Evolutionary conservation across 176 grass and related monocot species (phyloP), one percentile per base, ranked within the genome.

Genomic region (Alopecurus myosuroides): DNA sequence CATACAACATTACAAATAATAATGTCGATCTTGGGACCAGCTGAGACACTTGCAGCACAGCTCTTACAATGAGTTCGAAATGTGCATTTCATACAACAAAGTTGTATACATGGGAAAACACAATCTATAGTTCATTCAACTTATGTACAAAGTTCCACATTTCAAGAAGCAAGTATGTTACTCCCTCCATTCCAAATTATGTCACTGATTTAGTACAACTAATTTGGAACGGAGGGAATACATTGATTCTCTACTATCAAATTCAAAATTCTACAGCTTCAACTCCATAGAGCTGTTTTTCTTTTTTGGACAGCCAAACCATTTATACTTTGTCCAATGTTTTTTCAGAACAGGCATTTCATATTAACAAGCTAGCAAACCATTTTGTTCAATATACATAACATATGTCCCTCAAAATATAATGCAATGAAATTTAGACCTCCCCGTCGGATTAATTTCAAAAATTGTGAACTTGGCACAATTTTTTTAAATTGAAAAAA

Each of bases 81-180:
- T 82, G 23, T 44, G 75, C 14, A 37, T 58, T 65, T 74, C 82
- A 82, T 76, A 56, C 6, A 70, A 70, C 37, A 77, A 77, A 70
- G 49, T n/a, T 50, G 17, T 31, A 56, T 17, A 70, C 41, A 44
- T 77, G 58, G 77, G 25, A 5, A 28, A 60, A 82, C 3, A 36
- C 17, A 87, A 77, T 1, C 39, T 68, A 76, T 14, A 76, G 45
- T 82, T 36, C 71, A 69, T 77, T 41, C 11, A 70, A 70, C 44
- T 19, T 44, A 60, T 63, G 44, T 51, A 62, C 28, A 75, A 51
- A 81, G 35, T 29, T 62, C 7, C 22, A 63, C 66, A 73, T 73
- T 73, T 49, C 22, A 48, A 35, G n/a, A 44, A 30, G 8, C 23
- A 60, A 65, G 26, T 49, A 74, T 28, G 30, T 23, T 74, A 29